These are phyloP conservation scores for Blastomyces gilchristii DNA, from an alignment of 2,329 filamentous ascomycete genomes.

Conservation along the genomic window DNA sequence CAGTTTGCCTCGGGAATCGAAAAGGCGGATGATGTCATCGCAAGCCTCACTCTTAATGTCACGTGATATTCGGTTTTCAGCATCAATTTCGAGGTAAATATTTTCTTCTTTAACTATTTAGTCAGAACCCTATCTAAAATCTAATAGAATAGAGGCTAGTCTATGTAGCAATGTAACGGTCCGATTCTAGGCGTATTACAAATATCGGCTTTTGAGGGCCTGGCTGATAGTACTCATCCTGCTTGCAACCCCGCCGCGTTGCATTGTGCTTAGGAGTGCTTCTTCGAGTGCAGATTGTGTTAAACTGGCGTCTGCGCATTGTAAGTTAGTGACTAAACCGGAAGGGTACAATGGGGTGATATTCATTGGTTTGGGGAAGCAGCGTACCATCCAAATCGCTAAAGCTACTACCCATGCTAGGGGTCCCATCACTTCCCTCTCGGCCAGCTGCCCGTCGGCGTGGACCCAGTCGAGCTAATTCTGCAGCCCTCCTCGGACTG, in stretches of 20 bases:
- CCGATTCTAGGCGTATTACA: conserved; percentile 21
- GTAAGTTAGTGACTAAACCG: conserved; percentile 8
- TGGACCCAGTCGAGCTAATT: conserved; percentile 41
- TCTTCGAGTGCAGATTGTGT: conserved; percentile 57
- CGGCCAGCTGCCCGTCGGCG: conserved; percentile 28
- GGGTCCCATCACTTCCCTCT: conserved; percentile 45
- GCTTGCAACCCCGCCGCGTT: conserved; percentile 42
- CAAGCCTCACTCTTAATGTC: neutral
- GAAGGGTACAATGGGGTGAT: neutral
- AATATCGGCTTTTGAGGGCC: conserved; percentile 43
- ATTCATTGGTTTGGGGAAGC: neutral
- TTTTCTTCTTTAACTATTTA: neutral
- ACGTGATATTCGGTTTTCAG: neutral
- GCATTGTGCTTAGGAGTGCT: conserved; percentile 53
- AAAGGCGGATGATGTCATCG: neutral
- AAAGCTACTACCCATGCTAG: conserved; percentile 56
- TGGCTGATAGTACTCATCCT: conserved; percentile 45
- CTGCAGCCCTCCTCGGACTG: conserved; percentile 40
- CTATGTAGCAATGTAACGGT: neutral
- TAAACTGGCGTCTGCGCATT: conserved; percentile 46
- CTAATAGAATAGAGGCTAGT: neutral
- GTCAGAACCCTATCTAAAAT: neutral
- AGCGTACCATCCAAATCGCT: conserved; percentile 51
- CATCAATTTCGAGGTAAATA: no score
- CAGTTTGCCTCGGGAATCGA: neutral